Evolutionary conservation across 129 eudicot species (phyloP).

Genomic region (Arctium minus): DNA sequence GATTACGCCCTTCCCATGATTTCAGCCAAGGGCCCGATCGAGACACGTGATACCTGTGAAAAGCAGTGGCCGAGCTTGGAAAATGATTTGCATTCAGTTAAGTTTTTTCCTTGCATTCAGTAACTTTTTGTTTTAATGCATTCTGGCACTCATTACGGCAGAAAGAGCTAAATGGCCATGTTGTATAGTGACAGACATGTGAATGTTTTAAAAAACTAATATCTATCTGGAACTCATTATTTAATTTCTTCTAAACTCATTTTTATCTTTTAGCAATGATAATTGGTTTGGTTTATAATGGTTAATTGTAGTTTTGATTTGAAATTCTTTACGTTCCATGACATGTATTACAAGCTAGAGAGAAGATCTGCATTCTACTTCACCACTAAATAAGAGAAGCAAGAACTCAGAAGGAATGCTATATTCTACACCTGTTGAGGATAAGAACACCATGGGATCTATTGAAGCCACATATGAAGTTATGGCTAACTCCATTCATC

Average conservation of each 20-base stretch:
- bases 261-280: slow-evolving; percentile 4
- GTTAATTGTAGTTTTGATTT: background rate
- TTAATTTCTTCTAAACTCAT: background rate
- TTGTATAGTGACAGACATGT: slow-evolving; percentile 25
- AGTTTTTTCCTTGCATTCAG: slow-evolving; percentile 36
- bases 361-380: slow-evolving; percentile 35
- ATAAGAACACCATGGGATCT: slow-evolving; percentile 27
- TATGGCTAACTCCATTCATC: slow-evolving; percentile 19
- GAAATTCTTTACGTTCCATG: slow-evolving; percentile 4
- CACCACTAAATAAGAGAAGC: slow-evolving; percentile 28
- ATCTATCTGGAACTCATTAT: slow-evolving; percentile 1
- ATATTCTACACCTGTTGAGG: slow-evolving; percentile 36
- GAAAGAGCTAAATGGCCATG: slow-evolving; percentile 26
- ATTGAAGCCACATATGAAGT: slow-evolving; percentile 32
- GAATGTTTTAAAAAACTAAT: background rate
- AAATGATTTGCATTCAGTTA: slow-evolving; percentile 45
- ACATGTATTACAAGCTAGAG: slow-evolving; percentile 34
- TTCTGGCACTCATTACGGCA: slow-evolving; percentile 21
- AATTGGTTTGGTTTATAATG: slow-evolving; percentile 7
- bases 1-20: slow-evolving; percentile 25
- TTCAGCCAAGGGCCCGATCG: slow-evolving; percentile 23
- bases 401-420: slow-evolving; percentile 47
- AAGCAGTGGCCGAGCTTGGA: slow-evolving; percentile 41
- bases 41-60: slow-evolving; percentile 25
- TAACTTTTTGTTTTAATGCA: background rate